These are phyloP conservation scores for Borealophlyctis nickersoniae DNA, from an alignment of 192 early-diverging fungal genomes.

Conservation along the genomic window DNA sequence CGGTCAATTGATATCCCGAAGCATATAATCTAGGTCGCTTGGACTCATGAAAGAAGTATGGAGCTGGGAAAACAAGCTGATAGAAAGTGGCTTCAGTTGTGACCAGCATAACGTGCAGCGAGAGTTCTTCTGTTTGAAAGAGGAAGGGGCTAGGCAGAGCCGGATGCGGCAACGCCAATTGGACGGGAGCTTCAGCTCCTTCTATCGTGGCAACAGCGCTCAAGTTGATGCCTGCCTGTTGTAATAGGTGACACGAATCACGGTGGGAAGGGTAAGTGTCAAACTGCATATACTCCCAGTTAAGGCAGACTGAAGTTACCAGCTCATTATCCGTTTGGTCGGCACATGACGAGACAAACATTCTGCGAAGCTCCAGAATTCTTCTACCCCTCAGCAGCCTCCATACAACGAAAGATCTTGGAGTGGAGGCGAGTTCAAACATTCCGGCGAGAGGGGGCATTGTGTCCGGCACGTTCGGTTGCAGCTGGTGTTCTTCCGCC, in stretches of 20 bases:
- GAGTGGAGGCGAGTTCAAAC: background rate
- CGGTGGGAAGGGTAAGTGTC: background rate
- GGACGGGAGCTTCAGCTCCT: background rate
- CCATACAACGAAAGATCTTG: background rate
- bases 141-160: background rate
- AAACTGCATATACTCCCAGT: background rate
- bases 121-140: background rate
- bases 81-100: background rate
- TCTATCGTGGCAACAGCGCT: background rate
- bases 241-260: background rate
- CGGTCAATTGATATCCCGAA: background rate
- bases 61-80: background rate
- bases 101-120: background rate
- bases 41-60: background rate
- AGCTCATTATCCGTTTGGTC: too few relatives aligned
- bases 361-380: too few relatives aligned
- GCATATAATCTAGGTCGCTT: background rate
- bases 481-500: too few relatives aligned
- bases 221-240: too few relatives aligned
- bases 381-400: background rate
- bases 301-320: background rate
- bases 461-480: background rate
- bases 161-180: background rate
- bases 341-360: too few relatives aligned
- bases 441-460: background rate